Evolutionary conservation across 2,329 filamentous ascomycete genomes (phyloP).

Genomic region (Rugonectria rugulosa): DNA sequence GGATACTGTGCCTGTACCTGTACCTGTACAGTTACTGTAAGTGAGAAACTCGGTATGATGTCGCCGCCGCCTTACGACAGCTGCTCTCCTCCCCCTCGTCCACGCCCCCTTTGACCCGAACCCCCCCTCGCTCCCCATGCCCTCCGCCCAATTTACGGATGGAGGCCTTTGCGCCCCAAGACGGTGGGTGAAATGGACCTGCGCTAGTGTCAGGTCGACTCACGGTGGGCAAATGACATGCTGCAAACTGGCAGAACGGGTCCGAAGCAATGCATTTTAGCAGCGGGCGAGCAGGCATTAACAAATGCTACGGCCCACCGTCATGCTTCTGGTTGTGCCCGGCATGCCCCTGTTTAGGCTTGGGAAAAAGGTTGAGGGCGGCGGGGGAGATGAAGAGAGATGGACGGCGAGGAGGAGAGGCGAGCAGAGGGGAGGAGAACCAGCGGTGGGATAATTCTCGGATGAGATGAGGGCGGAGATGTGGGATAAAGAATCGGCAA

Average conservation of each 20-base stretch:
- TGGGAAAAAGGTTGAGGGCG: neutral
- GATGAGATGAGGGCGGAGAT: too few species aligned
- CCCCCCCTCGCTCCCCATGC: neutral
- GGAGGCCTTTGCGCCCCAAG: conserved; percentile 17
- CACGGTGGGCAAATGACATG: conserved; percentile 28
- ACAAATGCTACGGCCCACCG: conserved; percentile 10
- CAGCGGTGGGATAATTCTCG: neutral
- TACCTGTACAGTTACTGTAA: too few species aligned
- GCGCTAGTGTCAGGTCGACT: conserved; percentile 37
- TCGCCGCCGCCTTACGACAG: too few species aligned
- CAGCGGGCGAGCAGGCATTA: conserved; percentile 6
- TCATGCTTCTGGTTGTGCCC: conserved; percentile 10
- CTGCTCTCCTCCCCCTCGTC: neutral
- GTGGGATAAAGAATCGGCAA: too few species aligned
- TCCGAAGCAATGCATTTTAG: conserved; percentile 19
- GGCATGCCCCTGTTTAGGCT: conserved; percentile 16
- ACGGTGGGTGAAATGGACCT: conserved; percentile 38
- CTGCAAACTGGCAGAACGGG: conserved; percentile 26
- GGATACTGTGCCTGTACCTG: too few species aligned
- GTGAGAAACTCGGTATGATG: neutral
- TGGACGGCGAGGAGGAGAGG: conserved; percentile 7
- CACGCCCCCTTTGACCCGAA: neutral
- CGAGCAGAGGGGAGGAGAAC: conserved; percentile 4
- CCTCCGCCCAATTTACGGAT: neutral
- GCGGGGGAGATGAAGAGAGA: conserved; percentile 5